phyloP scores from a whole-genome alignment of 1,284 basidiomycete genomes.

The Heterobasidion parviporum region DNA sequence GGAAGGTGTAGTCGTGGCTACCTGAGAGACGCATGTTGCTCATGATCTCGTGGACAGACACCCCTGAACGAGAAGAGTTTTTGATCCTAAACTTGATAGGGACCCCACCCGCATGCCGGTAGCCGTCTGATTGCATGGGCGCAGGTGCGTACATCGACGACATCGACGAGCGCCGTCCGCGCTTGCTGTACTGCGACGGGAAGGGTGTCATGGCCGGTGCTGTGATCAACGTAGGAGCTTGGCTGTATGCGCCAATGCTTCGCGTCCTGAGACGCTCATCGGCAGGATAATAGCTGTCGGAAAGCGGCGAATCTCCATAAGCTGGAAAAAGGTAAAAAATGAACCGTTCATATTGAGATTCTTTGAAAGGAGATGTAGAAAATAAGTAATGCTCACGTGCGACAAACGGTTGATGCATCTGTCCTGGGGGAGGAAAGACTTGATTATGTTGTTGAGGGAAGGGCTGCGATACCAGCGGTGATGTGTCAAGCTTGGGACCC shows the following conservation, averaged over 20 bases:
- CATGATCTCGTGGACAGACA: constrained; percentile 64
- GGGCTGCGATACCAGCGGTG: constrained; percentile 3
- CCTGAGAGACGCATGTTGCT: constrained; percentile 51
- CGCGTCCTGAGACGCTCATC: constrained; percentile 10
- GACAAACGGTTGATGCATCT: not conserved
- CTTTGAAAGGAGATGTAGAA: not conserved
- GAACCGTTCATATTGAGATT: constrained; percentile 1
- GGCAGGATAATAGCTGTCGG: constrained; percentile 7
- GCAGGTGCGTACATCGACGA: constrained; percentile 3
- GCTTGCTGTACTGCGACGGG: constrained; percentile 9
- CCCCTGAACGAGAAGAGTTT: constrained; percentile 54
- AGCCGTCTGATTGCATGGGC: constrained; percentile 1
- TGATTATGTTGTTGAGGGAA: constrained; percentile 1
- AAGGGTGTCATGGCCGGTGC: constrained; percentile 10
- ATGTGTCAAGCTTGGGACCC: not conserved
- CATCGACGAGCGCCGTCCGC: constrained; percentile 8
- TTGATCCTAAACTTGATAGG: constrained; percentile 69
- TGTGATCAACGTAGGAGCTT: not conserved
- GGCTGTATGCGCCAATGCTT: constrained; percentile 8
- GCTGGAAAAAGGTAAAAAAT: constrained; percentile 8
- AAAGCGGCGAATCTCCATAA: constrained; percentile 11
- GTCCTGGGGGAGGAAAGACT: constrained; percentile 1
- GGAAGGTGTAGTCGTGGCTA: constrained; percentile 48
- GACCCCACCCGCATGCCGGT: constrained; percentile 13
- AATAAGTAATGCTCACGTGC: constrained; percentile 8